Evolutionary conservation across 1,139 yeast genomes (phyloP).

Genomic region (Lodderomyces elongisporus): DNA sequence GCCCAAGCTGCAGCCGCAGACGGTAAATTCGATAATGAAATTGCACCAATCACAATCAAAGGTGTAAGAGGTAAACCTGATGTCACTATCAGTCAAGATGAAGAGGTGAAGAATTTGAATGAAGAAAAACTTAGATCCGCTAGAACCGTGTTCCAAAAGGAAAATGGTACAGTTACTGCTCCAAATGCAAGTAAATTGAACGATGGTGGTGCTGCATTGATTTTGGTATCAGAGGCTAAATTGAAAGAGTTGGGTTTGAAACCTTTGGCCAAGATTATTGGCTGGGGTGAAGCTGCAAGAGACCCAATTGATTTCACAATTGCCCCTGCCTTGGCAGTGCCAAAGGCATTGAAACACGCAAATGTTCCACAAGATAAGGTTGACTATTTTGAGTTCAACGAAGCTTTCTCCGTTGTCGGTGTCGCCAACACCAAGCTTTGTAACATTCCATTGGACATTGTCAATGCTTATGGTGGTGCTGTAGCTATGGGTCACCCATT

Average conservation of each 20-base stretch:
- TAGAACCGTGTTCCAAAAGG: constrained; percentile 89
- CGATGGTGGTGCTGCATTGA: constrained; percentile 96
- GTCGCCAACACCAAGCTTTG: constrained; percentile 80
- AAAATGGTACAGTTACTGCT: constrained; percentile 91
- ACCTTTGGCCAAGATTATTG: constrained; percentile 82
- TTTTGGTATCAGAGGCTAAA: constrained; percentile 78
- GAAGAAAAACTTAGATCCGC: constrained; percentile 72
- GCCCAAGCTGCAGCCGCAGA: constrained; percentile 74
- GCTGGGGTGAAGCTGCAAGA: constrained; percentile 99
- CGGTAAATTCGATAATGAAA: constrained; percentile 78
- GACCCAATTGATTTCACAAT: constrained; percentile 91
- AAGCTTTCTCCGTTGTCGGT: constrained; percentile 96
- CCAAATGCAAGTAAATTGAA: constrained; percentile 94
- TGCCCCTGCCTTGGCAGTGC: constrained; percentile 90
- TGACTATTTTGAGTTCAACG: constrained; percentile 88
- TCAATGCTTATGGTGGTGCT: constrained; percentile 96
- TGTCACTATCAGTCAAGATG: constrained; percentile 62
- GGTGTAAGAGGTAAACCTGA: constrained; percentile 95
- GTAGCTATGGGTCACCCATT: constrained; percentile 97
- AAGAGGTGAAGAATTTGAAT: constrained; percentile 68
- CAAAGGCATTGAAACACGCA: constrained; percentile 92
- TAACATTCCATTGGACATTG: constrained; percentile 58
- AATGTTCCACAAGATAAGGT: constrained; percentile 53
- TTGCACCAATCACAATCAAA: constrained; percentile 80
- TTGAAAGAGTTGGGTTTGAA: constrained; percentile 76